Evolutionary conservation across 2,329 filamentous ascomycete genomes (phyloP).

Genomic region (Paraconiothyrium brasiliense): DNA sequence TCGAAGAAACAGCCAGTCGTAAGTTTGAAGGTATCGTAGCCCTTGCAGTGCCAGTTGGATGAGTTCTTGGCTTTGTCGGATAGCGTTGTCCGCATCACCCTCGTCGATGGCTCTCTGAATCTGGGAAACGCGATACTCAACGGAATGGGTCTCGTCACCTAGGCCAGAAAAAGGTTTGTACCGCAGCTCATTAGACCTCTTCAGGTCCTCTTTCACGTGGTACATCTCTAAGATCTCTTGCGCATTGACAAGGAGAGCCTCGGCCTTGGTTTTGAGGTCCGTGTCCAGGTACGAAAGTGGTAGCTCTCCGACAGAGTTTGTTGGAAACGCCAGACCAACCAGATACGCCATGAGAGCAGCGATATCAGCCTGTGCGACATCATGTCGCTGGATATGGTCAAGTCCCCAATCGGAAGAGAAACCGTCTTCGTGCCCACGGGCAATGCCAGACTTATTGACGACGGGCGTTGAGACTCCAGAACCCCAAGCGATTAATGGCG

Average conservation of each 20-base stretch:
- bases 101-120: conserved; percentile 74
- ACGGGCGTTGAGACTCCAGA: conserved; percentile 84
- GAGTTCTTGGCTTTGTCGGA: conserved; percentile 78
- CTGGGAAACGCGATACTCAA: conserved; percentile 71
- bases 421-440: conserved; percentile 84
- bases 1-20: conserved; percentile 96
- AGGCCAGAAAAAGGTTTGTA: conserved; percentile 81
- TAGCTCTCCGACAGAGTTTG: conserved; percentile 94
- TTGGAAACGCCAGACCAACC: conserved; percentile 86
- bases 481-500: conserved; percentile 91
- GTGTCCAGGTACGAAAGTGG: conserved; percentile 84
- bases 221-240: conserved; percentile 95
- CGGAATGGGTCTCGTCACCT: conserved; percentile 68
- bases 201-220: conserved; percentile 87
- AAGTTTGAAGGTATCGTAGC: conserved; percentile 93
- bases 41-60: conserved; percentile 82
- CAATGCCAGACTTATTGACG: conserved; percentile 63
- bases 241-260: conserved; percentile 85
- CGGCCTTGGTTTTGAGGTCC: conserved; percentile 77
- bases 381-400: conserved; percentile 81
- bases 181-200: conserved; percentile 76
- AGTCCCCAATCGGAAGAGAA: conserved; percentile 91
- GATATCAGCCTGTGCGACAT: conserved; percentile 93
- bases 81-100: conserved; percentile 77
- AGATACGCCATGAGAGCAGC: conserved; percentile 96